Evolutionary conservation across 768 basidiomycete genomes (phyloP).

Genomic region (Suillus fuscotomentosus): DNA sequence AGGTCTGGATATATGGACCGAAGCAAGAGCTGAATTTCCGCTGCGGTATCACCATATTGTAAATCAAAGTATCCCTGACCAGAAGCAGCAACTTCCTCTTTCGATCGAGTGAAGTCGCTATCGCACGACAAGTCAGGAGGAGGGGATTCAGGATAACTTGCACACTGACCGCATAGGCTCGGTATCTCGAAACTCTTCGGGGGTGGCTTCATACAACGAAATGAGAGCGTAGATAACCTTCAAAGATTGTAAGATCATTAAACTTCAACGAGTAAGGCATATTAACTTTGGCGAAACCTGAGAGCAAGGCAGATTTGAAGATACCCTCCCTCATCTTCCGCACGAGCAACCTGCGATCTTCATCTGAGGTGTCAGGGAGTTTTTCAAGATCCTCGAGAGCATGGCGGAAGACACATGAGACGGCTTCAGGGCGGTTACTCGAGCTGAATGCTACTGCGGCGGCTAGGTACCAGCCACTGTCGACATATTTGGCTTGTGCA

Average conservation of each 20-base stretch:
- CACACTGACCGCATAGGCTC: slow-evolving; percentile 42
- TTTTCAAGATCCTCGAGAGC: slow-evolving; percentile 44
- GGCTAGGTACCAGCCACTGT: slow-evolving; percentile 60
- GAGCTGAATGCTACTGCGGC: slow-evolving; percentile 56
- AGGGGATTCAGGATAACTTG: not conserved
- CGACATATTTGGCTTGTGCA: slow-evolving; percentile 16
- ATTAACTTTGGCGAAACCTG: slow-evolving; percentile 56
- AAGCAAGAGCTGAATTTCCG: slow-evolving; percentile 46
- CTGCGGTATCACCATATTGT: slow-evolving; percentile 57
- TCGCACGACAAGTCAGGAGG: not conserved
- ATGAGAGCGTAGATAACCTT: slow-evolving; percentile 54
- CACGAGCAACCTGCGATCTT: slow-evolving; percentile 43
- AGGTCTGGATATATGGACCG: slow-evolving; percentile 59
- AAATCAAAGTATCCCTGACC: slow-evolving; percentile 46
- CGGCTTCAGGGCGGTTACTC: slow-evolving; percentile 57
- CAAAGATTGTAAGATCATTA: not conserved
- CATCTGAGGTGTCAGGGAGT: slow-evolving; percentile 20
- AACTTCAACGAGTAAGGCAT: not conserved
- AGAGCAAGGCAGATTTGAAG: slow-evolving; percentile 57
- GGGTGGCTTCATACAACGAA: slow-evolving; percentile 49
- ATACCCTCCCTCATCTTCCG: slow-evolving; percentile 58
- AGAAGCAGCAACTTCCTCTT: slow-evolving; percentile 39
- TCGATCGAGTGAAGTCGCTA: slow-evolving; percentile 39
- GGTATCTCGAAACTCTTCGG: slow-evolving; percentile 49
- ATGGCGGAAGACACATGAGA: slow-evolving; percentile 52